Evolutionary conservation across 805 yeast genomes (phyloP).

Genomic region (Tetrapisispora phaffii): DNA sequence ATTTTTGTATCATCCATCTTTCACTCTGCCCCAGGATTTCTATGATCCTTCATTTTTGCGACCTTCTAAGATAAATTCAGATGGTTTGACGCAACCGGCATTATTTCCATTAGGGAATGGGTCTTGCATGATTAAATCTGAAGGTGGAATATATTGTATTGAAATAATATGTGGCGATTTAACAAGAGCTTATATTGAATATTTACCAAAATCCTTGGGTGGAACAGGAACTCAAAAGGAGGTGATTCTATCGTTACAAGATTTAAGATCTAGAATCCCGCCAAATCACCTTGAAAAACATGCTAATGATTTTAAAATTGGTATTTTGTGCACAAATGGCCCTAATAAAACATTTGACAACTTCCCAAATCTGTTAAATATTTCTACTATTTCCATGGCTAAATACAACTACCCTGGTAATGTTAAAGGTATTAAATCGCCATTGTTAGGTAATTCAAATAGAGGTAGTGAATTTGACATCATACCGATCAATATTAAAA

Average conservation of each 20-base stretch:
- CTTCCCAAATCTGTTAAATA: slow-evolving; percentile 28
- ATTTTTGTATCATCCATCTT: slow-evolving; percentile 73
- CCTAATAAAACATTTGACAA: slow-evolving; percentile 46
- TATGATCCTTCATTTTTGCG: slow-evolving; percentile 35
- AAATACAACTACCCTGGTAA: slow-evolving; percentile 19
- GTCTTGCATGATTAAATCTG: slow-evolving; percentile 38
- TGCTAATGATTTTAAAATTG: slow-evolving; percentile 32
- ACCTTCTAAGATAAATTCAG: slow-evolving; percentile 27
- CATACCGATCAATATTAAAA: slow-evolving; percentile 21
- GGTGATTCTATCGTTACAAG: slow-evolving; percentile 39
- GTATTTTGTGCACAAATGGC: slow-evolving; percentile 49
- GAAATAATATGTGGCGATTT: slow-evolving; percentile 54
- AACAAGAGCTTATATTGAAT: slow-evolving; percentile 49
- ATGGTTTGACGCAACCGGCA: slow-evolving; percentile 30
- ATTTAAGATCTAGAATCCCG: slow-evolving; percentile 31
- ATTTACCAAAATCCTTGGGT: slow-evolving; percentile 42
- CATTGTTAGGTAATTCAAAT: slow-evolving; percentile 17
- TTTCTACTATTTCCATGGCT: slow-evolving; percentile 18
- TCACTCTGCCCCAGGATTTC: slow-evolving; percentile 57
- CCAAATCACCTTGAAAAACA: slow-evolving; percentile 25
- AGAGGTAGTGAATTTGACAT: slow-evolving; percentile 24
- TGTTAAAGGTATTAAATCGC: slow-evolving; percentile 23
- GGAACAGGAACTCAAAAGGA: slow-evolving; percentile 55
- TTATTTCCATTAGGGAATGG: slow-evolving; percentile 40
- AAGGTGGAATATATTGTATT: slow-evolving; percentile 62